These are phyloP conservation scores for Recurvomyces mirabilis DNA, from an alignment of 495 filamentous ascomycete species.

Conservation along the genomic window DNA sequence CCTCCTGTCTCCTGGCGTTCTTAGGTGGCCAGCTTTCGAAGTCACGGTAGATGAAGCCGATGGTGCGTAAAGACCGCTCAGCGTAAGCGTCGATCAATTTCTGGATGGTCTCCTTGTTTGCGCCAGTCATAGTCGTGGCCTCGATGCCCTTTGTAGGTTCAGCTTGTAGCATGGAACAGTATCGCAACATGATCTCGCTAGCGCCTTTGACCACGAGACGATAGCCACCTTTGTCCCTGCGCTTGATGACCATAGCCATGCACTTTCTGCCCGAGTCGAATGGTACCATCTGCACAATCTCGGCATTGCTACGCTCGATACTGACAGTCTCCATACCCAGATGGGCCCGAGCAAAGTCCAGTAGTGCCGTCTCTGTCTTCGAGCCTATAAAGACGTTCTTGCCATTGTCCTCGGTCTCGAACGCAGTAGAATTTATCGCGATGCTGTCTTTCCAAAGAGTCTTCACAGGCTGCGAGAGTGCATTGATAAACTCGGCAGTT, in stretches of 20 bases:
- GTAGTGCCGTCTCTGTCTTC: conserved; percentile 60
- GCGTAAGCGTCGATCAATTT: conserved; percentile 67
- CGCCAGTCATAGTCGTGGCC: conserved; percentile 19
- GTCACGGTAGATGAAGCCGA: conserved; percentile 76
- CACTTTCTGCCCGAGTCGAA: conserved; percentile 61
- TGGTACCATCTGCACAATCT: conserved; percentile 52
- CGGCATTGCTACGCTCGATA: conserved; percentile 47
- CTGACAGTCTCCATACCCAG: conserved; percentile 51
- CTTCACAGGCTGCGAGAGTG: conserved; percentile 41
- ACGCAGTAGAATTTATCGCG: conserved; percentile 56
- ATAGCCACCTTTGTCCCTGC: conserved; percentile 41
- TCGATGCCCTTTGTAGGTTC: conserved; percentile 53
- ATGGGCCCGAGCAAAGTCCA: conserved; percentile 48
- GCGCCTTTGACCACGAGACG: conserved; percentile 59
- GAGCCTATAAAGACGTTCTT: conserved; percentile 52
- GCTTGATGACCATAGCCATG: conserved; percentile 54
- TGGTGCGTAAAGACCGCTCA: conserved; percentile 70
- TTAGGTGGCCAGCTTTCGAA: conserved; percentile 79
- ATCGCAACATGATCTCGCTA: conserved; percentile 54
- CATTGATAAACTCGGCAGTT: conserved; percentile 47
- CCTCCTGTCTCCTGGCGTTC: conserved; percentile 51
- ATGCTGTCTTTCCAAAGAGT: conserved; percentile 49
- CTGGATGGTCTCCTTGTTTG: conserved; percentile 42
- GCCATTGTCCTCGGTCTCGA: conserved; percentile 44
- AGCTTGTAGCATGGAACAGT: conserved; percentile 54